Conservation (phyloP, 2,329 filamentous ascomycete genomes). For the Hymenoscyphus linearis region DNA sequence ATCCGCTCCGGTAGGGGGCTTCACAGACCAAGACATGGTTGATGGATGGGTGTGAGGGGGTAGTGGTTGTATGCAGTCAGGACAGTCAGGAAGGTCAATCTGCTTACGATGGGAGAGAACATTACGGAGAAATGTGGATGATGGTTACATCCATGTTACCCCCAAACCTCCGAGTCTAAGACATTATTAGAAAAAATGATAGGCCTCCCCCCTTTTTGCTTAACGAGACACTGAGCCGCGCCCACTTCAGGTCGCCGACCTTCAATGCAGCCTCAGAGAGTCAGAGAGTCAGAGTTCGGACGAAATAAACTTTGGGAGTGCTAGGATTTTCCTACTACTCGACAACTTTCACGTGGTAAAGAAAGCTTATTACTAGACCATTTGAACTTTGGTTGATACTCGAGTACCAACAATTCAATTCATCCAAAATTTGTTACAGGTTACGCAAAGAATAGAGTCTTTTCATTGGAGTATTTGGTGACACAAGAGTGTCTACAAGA, state of each 20-base stretch:
- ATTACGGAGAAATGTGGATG: neutral
- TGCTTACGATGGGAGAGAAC: neutral
- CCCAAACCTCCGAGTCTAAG: neutral
- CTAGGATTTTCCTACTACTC: neutral
- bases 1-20: neutral
- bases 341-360: neutral
- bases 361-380: neutral
- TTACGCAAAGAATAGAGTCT: neutral
- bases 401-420: neutral
- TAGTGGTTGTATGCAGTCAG: neutral
- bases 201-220: neutral
- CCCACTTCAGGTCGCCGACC: neutral
- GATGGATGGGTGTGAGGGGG: neutral
- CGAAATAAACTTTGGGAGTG: neutral
- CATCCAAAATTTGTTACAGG: too few relatives aligned
- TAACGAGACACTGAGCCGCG: neutral
- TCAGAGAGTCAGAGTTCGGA: neutral
- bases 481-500: neutral
- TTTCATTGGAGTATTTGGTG: neutral
- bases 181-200: neutral
- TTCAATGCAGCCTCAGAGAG: neutral
- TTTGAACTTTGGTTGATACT: neutral
- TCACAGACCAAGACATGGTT: conserved; percentile 1
- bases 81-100: neutral
- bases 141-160: neutral